Evolutionary conservation across 1,284 basidiomycete genomes (phyloP).

Genomic region (Sporisorium sorghi): DNA sequence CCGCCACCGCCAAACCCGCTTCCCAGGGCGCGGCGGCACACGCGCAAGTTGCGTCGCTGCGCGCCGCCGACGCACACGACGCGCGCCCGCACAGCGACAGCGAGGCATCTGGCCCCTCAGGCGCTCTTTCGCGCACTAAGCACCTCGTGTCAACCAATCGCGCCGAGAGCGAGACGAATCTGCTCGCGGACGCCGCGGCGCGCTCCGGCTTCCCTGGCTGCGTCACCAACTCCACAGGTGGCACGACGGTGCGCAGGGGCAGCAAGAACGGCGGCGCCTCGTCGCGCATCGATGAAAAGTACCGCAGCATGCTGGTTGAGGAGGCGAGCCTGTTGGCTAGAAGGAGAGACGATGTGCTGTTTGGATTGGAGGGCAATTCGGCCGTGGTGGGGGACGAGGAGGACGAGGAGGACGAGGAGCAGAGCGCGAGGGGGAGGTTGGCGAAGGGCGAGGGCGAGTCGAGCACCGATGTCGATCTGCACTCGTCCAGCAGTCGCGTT

Average conservation of each 20-base stretch:
- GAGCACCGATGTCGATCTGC: slow-evolving; percentile 7
- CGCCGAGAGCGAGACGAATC: slow-evolving; percentile 34
- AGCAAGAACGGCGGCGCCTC: slow-evolving; percentile 25
- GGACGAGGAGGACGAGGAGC: slow-evolving; percentile 15
- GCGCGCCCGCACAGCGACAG: slow-evolving; percentile 28
- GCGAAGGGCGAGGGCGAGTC: slow-evolving; percentile 6
- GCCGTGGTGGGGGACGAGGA: slow-evolving; percentile 19
- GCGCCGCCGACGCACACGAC: not conserved
- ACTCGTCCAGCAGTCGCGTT: not conserved
- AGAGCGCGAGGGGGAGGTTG: not conserved
- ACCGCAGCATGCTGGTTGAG: slow-evolving; percentile 64
- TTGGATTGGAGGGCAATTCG: slow-evolving; percentile 30
- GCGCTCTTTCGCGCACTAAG: not conserved
- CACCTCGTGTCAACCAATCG: slow-evolving; percentile 1
- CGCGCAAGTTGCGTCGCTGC: not conserved
- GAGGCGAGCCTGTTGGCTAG: slow-evolving; percentile 65
- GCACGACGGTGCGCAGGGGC: slow-evolving; percentile 22
- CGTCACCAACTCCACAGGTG: not conserved
- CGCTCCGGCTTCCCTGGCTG: slow-evolving; percentile 12
- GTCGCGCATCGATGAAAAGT: slow-evolving; percentile 52
- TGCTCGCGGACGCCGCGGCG: slow-evolving; percentile 11
- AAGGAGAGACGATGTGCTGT: slow-evolving; percentile 65
- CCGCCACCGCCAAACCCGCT: not conserved
- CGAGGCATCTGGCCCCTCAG: slow-evolving; percentile 9
- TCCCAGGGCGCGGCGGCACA: slow-evolving; percentile 4